Evolutionary conservation across 352 stramenopile species (phyloP).

Genomic region (Halophytophthora polymorphica): DNA sequence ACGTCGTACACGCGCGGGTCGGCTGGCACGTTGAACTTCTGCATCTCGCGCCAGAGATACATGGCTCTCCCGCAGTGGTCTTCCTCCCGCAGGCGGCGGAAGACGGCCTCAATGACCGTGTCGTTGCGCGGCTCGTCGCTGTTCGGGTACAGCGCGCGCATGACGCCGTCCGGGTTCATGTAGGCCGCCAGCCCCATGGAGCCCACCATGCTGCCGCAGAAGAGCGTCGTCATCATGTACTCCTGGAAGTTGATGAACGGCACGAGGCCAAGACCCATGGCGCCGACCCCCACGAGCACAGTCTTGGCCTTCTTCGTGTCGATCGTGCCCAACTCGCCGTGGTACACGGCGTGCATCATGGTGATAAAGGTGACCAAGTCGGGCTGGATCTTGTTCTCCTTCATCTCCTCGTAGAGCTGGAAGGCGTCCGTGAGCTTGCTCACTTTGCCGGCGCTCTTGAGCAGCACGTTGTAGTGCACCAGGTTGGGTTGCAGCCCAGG

Average conservation of each 20-base stretch:
- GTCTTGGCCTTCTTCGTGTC: slow-evolving; percentile 69
- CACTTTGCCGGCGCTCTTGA: slow-evolving; percentile 77
- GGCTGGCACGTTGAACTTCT: slow-evolving; percentile 59
- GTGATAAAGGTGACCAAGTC: slow-evolving; percentile 82
- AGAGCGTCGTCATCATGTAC: slow-evolving; percentile 70
- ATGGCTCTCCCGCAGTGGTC: slow-evolving; percentile 81
- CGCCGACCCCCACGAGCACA: slow-evolving; percentile 51
- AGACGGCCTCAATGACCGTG: slow-evolving; percentile 76
- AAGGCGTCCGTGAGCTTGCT: slow-evolving; percentile 69
- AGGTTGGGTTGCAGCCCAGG: slow-evolving; percentile 33
- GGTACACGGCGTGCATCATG: slow-evolving; percentile 87
- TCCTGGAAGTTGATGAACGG: slow-evolving; percentile 75
- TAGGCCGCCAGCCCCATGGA: slow-evolving; percentile 83
- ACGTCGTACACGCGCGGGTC: slow-evolving; percentile 78
- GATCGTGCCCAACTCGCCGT: slow-evolving; percentile 66
- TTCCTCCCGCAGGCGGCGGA: slow-evolving; percentile 78
- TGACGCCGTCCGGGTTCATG: slow-evolving; percentile 82
- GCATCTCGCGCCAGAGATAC: slow-evolving; percentile 86
- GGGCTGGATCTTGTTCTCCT: slow-evolving; percentile 59
- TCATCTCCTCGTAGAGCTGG: slow-evolving; percentile 85
- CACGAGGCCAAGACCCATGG: slow-evolving; percentile 51
- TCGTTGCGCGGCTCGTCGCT: slow-evolving; percentile 64
- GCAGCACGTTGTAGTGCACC: slow-evolving; percentile 80
- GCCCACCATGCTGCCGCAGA: slow-evolving; percentile 67
- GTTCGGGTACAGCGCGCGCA: slow-evolving; percentile 79